These are phyloP conservation scores for Ascochyta koolunga DNA, from an alignment of 2,329 filamentous ascomycete genomes.

Conservation along the genomic window DNA sequence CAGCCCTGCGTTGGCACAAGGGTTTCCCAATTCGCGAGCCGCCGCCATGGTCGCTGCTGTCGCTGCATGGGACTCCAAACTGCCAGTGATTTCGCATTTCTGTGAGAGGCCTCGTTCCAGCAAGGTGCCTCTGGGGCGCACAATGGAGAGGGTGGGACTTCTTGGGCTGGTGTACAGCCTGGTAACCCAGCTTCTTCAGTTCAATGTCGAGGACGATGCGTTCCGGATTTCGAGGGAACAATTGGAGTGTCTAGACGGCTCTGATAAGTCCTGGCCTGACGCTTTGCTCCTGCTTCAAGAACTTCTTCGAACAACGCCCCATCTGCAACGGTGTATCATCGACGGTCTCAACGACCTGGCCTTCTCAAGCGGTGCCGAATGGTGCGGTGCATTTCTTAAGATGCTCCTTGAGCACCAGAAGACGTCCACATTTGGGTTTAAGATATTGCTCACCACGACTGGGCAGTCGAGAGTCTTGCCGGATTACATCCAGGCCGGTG, in stretches of 20 bases:
- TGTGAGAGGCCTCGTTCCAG: constrained; percentile 12
- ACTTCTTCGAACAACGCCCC: not conserved
- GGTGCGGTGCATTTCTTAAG: not conserved
- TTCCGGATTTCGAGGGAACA: not conserved
- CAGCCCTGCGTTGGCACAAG: not conserved
- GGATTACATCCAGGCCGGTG: not conserved
- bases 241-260: constrained; percentile 1
- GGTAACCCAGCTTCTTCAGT: constrained; percentile 22
- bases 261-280: constrained; percentile 1
- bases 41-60: not conserved
- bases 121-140: not conserved
- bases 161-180: constrained; percentile 25
- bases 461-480: constrained; percentile 1
- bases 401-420: not conserved
- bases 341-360: not conserved
- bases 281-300: constrained; percentile 4
- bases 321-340: not conserved
- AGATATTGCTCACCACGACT: not conserved
- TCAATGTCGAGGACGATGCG: constrained; percentile 7
- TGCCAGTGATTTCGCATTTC: constrained; percentile 25
- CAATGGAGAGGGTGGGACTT: constrained; percentile 15
- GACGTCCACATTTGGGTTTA: not conserved
- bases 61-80: constrained; percentile 18
- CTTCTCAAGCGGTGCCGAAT: not conserved
- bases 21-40: not conserved